A percentile compares a stretch with the other conserved stretches of the same genome.
phyloP scores from a whole-genome alignment of 495 filamentous ascomycete genomes.

The Halenospora varia region DNA sequence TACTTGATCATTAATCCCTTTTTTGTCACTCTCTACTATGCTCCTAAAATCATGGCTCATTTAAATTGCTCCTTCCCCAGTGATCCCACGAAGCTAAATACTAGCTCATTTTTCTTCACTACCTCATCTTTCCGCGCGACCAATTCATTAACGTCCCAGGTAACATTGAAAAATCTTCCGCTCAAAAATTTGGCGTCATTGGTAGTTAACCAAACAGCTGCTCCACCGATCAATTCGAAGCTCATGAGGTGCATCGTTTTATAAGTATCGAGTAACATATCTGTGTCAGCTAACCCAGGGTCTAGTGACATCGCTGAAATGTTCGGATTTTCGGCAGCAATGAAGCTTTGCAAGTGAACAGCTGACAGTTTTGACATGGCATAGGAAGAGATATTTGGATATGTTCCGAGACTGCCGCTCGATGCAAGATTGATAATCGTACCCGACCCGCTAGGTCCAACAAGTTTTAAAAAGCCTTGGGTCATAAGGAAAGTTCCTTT shows the following conservation, averaged over 20 bases:
- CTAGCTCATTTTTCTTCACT: constrained; percentile 27
- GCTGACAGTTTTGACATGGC: constrained; percentile 32
- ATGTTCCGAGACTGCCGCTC: constrained; percentile 21
- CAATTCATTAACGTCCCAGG: constrained; percentile 45
- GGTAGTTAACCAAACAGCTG: constrained; percentile 36
- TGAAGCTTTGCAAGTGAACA: constrained; percentile 28
- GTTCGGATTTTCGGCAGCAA: constrained; percentile 31
- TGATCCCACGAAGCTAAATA: constrained; percentile 19
- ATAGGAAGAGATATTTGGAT: constrained; percentile 35
- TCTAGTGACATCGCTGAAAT: constrained; percentile 35
- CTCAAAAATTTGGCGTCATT: constrained; percentile 34
- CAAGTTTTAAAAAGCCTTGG: constrained; percentile 31
- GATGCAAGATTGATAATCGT: constrained; percentile 39
- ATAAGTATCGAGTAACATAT: too few relatives aligned
- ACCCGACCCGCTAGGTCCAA: constrained; percentile 21
- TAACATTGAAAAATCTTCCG: constrained; percentile 33
- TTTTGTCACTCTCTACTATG: too few relatives aligned
- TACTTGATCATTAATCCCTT: too few relatives aligned
- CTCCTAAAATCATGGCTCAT: too few relatives aligned
- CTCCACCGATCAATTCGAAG: constrained; percentile 32
- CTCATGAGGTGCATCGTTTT: too few relatives aligned
- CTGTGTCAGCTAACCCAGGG: constrained; percentile 36
- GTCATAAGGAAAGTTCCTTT: constrained; percentile 37
- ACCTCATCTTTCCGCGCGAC: constrained; percentile 39
- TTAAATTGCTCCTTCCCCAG: constrained; percentile 28